Evolutionary conservation across 768 basidiomycete species (phyloP).

Genomic region (Heimioporus sp.): DNA sequence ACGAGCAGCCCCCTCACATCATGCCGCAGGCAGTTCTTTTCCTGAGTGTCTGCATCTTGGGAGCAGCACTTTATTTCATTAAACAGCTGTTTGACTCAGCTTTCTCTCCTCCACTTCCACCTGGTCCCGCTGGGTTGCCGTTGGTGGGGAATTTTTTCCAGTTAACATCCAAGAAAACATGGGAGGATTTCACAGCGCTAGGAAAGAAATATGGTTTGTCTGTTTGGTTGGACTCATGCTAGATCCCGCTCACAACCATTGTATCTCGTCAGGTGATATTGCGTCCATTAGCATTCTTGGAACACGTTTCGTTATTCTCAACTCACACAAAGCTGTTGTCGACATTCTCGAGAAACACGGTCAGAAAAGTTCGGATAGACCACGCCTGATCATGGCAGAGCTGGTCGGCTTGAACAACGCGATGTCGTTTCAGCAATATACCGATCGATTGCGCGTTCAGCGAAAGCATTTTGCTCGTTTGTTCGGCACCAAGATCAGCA

Average conservation of each 20-base stretch:
- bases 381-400: conserved; percentile 15
- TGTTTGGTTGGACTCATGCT: no score
- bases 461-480: conserved; percentile 11
- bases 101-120: conserved; percentile 9
- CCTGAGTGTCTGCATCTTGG: conserved; percentile 14
- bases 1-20: background rate
- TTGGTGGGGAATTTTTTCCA: conserved; percentile 54
- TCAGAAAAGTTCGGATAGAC: conserved; percentile 44
- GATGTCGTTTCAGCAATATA: conserved; percentile 6
- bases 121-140: conserved; percentile 30
- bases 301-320: conserved; percentile 49
- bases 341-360: conserved; percentile 55
- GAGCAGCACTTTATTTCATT: conserved; percentile 9
- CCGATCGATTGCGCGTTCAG: conserved; percentile 8
- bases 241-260: no score
- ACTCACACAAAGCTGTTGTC: conserved; percentile 41
- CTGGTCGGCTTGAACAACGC: conserved; percentile 13
- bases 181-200: conserved; percentile 53
- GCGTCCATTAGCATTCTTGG: conserved; percentile 34
- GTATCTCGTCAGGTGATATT: conserved; percentile 14
- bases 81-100: conserved; percentile 1
- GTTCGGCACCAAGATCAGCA: conserved; percentile 11
- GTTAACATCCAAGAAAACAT: conserved; percentile 49
- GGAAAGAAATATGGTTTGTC: conserved; percentile 49
- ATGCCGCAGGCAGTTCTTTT: background rate